Base-by-base conservation (phyloP, 768 basidiomycete species). In the Lentinula sp. region DNA sequence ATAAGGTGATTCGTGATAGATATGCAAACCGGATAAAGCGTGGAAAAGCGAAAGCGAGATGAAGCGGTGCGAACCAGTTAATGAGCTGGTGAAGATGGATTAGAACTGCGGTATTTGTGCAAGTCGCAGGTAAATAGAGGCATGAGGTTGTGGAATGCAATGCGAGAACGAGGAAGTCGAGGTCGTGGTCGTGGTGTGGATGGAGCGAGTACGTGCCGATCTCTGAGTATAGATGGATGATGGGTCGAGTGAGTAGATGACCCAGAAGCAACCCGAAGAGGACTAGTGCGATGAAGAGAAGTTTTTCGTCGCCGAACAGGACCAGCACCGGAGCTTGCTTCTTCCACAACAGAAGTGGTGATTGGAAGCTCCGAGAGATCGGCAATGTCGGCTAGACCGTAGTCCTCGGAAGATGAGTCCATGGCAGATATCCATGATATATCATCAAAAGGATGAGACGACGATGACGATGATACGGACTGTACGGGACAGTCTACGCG, bases 351-450 rank as follows among this genome's bases (percentile, higher is more conserved):
- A 15, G 42, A 43, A 43, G 70, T 71, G 36, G 57, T 15, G 42
- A 52, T n/a, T 28, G 77, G 76, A n/a, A 87, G 66, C 63, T 85
- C 82, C 1, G 86, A 87, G 48, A 88, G 80, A 72, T 88, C 86
- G 59, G 86, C 86, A 62, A 87, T 81, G 66, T 88, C 84, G 68
- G 77, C 77, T 16, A 72, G 72, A 66, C 77, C 74, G 66, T 74
- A 59, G 61, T 66, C 65, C 57, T 80, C 76, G 13, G 79, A 74
- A 6, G 80, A 63, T 56, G 72, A 62, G 56, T 88, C 83, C 54
- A 88, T 73, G 7, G 81, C 77, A 28, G 85, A 77, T 57, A 87
- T 85, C 87, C 87, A 90, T 4, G 87, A 85, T 9, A 90, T 79
- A 32, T 78, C 74, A 73, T 89, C 87, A 68, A 89, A 87, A 46